A percentile compares a stretch with the other conserved stretches of the same genome.
Evolutionary conservation across 1,284 basidiomycete genomes (phyloP).

Genomic region (Moesziomyces aphidis): DNA sequence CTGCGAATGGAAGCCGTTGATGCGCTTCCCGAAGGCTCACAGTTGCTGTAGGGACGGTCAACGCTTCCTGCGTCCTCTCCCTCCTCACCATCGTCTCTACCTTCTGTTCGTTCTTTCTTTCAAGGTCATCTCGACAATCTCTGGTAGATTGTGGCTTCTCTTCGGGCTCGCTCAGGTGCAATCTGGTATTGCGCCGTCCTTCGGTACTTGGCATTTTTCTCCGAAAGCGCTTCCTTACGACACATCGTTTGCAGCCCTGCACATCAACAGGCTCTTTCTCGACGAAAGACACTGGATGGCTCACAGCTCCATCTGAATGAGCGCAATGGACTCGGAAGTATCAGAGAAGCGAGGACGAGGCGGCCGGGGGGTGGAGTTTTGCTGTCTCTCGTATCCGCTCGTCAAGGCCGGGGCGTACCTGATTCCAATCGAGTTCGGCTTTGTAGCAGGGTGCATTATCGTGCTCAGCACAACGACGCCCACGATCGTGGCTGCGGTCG

Average conservation of each 20-base stretch:
- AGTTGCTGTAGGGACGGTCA: neutral
- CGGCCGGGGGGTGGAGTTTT: conserved; percentile 38
- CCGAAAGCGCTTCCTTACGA: too few species aligned
- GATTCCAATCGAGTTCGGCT: conserved; percentile 43
- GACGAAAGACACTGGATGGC: conserved; percentile 14
- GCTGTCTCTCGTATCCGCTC: conserved; percentile 46
- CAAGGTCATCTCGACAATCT: conserved; percentile 16
- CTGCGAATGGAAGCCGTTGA: too few species aligned
- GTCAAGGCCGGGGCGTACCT: conserved; percentile 51
- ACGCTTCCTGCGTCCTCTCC: neutral
- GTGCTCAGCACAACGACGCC: conserved; percentile 40
- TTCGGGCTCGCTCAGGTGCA: conserved; percentile 7
- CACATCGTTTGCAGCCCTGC: too few species aligned
- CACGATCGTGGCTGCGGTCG: conserved; percentile 42
- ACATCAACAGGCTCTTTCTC: neutral
- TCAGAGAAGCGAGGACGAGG: neutral
- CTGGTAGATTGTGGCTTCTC: conserved; percentile 21
- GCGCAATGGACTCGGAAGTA: conserved; percentile 5
- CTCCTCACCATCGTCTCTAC: conserved; percentile 5
- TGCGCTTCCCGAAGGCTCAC: too few species aligned
- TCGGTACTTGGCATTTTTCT: neutral
- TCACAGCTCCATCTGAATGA: neutral
- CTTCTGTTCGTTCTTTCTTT: neutral
- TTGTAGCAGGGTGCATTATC: conserved; percentile 43
- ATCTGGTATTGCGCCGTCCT: conserved; percentile 28